Percentiles rank a stretch among this genome's conserved stretches.
These are phyloP conservation scores for Vitis hybrid DNA, from an alignment of 177 flowering plant genomes.

Conservation along the genomic window DNA sequence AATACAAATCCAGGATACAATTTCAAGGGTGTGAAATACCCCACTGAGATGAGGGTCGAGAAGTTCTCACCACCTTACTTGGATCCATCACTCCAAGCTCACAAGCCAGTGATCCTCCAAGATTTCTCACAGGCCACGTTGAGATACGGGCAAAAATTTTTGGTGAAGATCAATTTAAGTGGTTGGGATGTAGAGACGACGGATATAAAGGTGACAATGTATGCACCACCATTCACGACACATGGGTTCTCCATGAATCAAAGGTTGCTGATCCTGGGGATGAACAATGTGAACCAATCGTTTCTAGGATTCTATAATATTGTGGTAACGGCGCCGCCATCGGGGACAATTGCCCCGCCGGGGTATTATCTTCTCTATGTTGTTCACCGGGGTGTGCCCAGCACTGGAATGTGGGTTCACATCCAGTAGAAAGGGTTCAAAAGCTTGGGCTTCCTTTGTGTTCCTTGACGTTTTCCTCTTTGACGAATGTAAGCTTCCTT, in stretches of 20 bases:
- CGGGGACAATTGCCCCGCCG: conserved; percentile 57
- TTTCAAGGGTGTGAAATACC: conserved; percentile 38
- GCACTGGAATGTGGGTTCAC: conserved; percentile 59
- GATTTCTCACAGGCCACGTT: conserved; percentile 4
- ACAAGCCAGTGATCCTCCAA: conserved; percentile 31
- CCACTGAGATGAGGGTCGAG: conserved; percentile 79
- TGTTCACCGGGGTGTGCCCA: conserved; percentile 56
- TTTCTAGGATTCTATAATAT: conserved; percentile 2
- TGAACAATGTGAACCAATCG: neutral
- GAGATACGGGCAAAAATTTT: conserved; percentile 30
- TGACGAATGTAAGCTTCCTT: too few relatives aligned
- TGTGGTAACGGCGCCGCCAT: conserved; percentile 44
- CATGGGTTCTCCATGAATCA: conserved; percentile 78
- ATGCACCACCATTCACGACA: conserved; percentile 77
- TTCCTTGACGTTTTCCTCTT: neutral
- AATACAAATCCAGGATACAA: conserved; percentile 53
- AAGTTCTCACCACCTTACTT: conserved; percentile 77
- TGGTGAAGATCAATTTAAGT: conserved; percentile 12
- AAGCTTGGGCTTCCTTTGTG: neutral
- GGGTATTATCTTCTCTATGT: conserved; percentile 72
- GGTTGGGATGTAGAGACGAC: neutral
- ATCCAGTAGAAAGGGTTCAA: conserved; percentile 21
- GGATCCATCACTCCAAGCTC: conserved; percentile 25
- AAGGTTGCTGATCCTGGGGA: conserved; percentile 45
- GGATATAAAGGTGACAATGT: conserved; percentile 53